Conservation (phyloP, 495 filamentous ascomycete genomes). For the Trichoderma asperelloides region DNA sequence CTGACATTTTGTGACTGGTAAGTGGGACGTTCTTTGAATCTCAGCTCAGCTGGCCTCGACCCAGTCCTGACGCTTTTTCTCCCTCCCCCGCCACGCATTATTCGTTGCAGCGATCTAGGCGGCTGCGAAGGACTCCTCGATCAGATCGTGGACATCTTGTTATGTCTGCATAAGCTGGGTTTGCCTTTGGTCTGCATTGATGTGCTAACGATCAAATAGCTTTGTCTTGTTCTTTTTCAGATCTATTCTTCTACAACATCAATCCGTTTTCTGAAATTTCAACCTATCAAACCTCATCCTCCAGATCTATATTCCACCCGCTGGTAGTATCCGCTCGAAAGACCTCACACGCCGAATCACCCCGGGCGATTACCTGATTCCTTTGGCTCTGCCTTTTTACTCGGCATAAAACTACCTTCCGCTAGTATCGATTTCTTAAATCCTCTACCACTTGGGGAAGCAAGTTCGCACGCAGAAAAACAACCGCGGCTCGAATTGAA, state of each 20-base stretch:
- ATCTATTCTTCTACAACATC: background rate
- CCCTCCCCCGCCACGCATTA: background rate
- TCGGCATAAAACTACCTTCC: background rate
- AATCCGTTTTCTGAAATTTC: background rate
- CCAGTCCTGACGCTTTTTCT: background rate
- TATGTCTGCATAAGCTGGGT: background rate
- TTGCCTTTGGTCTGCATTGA: background rate
- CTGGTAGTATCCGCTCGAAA: background rate
- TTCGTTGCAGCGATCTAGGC: background rate
- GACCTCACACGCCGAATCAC: background rate
- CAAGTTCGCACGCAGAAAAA: background rate
- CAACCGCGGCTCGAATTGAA: background rate
- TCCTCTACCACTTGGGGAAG: background rate
- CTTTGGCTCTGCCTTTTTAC: background rate
- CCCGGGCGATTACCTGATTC: background rate
- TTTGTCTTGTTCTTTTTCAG: background rate
- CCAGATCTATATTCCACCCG: background rate
- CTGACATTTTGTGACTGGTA: constrained; percentile 5
- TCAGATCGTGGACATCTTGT: background rate
- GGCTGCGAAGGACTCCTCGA: background rate
- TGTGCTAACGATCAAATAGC: background rate
- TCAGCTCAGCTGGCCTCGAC: background rate
- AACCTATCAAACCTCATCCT: background rate
- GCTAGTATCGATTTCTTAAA: background rate
- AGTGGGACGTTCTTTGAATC: background rate